Evolutionary conservation across 768 basidiomycete genomes (phyloP), one percentile per base, ranked within the genome.

Genomic region (Phylloporus sp.): DNA sequence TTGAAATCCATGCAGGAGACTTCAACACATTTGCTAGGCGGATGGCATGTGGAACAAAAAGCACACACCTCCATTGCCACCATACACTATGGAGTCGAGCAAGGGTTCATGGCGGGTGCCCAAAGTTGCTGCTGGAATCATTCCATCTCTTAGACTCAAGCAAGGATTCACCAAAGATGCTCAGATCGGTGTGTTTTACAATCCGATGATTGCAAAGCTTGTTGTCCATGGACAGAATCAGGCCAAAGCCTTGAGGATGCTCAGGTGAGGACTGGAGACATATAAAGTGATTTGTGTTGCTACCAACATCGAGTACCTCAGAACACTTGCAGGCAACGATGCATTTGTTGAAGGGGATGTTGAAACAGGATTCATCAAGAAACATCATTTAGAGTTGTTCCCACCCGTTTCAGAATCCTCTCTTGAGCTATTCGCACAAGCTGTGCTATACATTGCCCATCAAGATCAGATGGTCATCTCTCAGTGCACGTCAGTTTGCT

Each of bases 351-450:
- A 77, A 27, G 89, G 77, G 22, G 84, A 94, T 52, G 80, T 97
- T 11, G 94, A 97, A 63, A 95, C 94, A 3, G 91, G 91, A 4
- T 97, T 97, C 65, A 95, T 97, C 59, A 78, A 81, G 92, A 92
- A 91, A 81, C 86, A 95, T 64, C 79, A 81, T 60, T 75, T 83
- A 35, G 80, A 88, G 50, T 73, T 97, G n/a, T 93, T 97, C 73
- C 88, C 88, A 2, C 74, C 80, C 0, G 57, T 84, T 3, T 57
- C 73, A 6, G 70, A 79, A 15, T 85, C 90, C 2, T 76, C 79
- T 1, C 72, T 85, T 0, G 80, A 83, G 41, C 60, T 88, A 11
- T 71, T 94, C 6, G 89, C 87, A 3, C 87, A 89, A 64, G 88
- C 88, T 1, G 92, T 87, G 0, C 74, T 97, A 7, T 95, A 79